Conservation (phyloP, 1,284 basidiomycete genomes). For the Golubevia sp. region DNA sequence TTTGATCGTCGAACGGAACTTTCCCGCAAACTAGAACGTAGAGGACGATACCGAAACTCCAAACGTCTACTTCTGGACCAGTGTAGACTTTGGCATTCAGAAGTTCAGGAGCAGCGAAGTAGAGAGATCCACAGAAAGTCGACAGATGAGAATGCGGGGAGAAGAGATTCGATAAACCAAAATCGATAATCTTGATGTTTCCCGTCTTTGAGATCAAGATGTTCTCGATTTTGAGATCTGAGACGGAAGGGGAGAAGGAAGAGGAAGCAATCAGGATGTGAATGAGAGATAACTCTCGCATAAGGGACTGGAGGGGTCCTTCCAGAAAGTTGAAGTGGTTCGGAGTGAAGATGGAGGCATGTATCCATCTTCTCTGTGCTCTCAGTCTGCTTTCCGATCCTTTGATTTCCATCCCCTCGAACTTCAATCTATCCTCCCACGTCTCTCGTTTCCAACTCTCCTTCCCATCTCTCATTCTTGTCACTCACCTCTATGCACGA, state of each 20-base stretch:
- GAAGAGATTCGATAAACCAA: conserved; percentile 96
- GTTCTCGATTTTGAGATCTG: conserved; percentile 97
- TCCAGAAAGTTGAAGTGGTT: no score
- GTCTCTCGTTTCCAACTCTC: no score
- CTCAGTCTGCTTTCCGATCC: no score
- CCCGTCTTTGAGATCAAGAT: conserved; percentile 98
- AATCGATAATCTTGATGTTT: conserved; percentile 99
- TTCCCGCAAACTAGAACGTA: conserved; percentile 98
- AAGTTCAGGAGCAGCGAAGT: conserved; percentile 96
- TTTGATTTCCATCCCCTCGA: no score
- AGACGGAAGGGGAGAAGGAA: not conserved
- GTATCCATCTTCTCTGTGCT: no score
- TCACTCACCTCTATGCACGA: conserved; percentile 78
- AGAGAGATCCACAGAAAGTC: conserved; percentile 95
- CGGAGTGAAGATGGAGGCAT: no score
- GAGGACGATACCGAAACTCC: conserved; percentile 97
- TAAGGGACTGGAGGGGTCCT: no score
- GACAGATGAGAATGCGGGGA: conserved; percentile 81
- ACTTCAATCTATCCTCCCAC: no score
- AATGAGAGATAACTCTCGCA: no score
- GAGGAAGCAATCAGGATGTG: not conserved
- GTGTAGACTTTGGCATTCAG: conserved; percentile 95
- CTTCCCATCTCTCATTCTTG: not conserved
- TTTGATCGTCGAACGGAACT: conserved; percentile 98
- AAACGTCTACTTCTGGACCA: conserved; percentile 96